phyloP scores from a whole-genome alignment of 2,329 filamentous ascomycete species.

The Paracoccidioides lutzii region DNA sequence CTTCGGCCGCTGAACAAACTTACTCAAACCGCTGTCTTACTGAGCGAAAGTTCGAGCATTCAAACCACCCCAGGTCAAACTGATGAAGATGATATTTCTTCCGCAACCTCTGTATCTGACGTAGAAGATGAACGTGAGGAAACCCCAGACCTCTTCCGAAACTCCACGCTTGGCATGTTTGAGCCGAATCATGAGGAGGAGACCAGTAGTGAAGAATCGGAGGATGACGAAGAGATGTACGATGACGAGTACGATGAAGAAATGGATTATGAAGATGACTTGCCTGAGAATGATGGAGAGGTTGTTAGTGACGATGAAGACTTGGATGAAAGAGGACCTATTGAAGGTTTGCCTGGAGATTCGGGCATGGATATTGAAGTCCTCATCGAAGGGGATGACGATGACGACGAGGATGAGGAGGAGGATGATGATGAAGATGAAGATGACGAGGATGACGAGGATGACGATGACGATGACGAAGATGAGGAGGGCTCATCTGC shows the following conservation, averaged over 20 bases:
- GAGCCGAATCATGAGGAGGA: constrained; percentile 72
- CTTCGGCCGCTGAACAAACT: constrained; percentile 76
- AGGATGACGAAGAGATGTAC: constrained; percentile 83
- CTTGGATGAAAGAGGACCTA: constrained; percentile 62
- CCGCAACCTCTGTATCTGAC: constrained; percentile 78
- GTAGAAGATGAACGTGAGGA: constrained; percentile 78
- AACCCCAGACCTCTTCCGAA: constrained; percentile 91
- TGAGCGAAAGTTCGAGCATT: constrained; percentile 71
- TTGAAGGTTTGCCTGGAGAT: constrained; percentile 51
- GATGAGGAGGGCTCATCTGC: constrained; percentile 50
- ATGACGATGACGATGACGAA: constrained; percentile 40
- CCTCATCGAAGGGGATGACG: constrained; percentile 60
- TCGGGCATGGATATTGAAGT: constrained; percentile 66
- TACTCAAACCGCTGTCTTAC: constrained; percentile 70
- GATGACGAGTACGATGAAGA: constrained; percentile 79
- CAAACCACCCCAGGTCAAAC: constrained; percentile 52
- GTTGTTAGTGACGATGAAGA: constrained; percentile 84
- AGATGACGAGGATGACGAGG: constrained; percentile 43
- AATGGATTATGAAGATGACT: constrained; percentile 83
- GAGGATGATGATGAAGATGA: constrained; percentile 47
- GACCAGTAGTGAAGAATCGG: constrained; percentile 56
- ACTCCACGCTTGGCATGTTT: constrained; percentile 89
- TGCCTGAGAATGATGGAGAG: constrained; percentile 66
- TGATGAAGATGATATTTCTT: constrained; percentile 77
- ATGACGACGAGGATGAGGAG: constrained; percentile 50